phyloP scores from a whole-genome alignment of 805 yeast genomes.

The Saccharomyces kudriavzevii region DNA sequence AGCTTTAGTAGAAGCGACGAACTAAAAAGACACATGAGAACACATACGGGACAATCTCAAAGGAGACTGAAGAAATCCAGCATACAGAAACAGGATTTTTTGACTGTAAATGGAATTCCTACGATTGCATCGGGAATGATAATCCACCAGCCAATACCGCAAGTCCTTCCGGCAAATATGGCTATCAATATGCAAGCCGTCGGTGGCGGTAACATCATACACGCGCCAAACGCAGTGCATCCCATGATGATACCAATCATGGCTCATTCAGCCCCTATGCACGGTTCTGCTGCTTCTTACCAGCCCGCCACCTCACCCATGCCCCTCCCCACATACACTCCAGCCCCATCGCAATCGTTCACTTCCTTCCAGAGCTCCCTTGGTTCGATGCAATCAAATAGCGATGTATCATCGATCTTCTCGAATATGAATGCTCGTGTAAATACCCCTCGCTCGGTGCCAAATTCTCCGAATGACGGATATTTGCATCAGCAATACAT shows the following conservation, averaged over 20 bases:
- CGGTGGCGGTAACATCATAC: background rate
- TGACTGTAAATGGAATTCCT: background rate
- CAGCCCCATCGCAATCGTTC: background rate
- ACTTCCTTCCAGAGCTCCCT: conserved; percentile 2
- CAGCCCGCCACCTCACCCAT: background rate
- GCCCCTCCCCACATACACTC: background rate
- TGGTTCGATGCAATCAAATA: background rate
- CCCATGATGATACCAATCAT: conserved; percentile 4
- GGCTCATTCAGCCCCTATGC: background rate
- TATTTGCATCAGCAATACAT: conserved; percentile 1
- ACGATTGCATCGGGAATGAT: background rate
- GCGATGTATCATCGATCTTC: background rate
- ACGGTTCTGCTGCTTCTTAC: background rate
- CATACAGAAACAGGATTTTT: background rate
- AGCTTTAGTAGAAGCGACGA: conserved; percentile 77
- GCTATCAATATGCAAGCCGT: conserved; percentile 2
- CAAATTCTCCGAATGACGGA: conserved; percentile 3
- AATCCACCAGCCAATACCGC: background rate
- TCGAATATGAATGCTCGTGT: conserved; percentile 1
- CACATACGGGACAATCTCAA: conserved; percentile 38
- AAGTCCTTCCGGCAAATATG: conserved; percentile 3
- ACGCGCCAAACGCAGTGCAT: background rate
- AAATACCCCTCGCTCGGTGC: conserved; percentile 4
- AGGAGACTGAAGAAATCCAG: conserved; percentile 6
- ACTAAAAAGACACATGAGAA: conserved; percentile 75